Percentiles rank a stretch among this genome's conserved stretches.
phyloP scores from a whole-genome alignment of 2,329 filamentous ascomycete species.

The Alternaria ethzedia region DNA sequence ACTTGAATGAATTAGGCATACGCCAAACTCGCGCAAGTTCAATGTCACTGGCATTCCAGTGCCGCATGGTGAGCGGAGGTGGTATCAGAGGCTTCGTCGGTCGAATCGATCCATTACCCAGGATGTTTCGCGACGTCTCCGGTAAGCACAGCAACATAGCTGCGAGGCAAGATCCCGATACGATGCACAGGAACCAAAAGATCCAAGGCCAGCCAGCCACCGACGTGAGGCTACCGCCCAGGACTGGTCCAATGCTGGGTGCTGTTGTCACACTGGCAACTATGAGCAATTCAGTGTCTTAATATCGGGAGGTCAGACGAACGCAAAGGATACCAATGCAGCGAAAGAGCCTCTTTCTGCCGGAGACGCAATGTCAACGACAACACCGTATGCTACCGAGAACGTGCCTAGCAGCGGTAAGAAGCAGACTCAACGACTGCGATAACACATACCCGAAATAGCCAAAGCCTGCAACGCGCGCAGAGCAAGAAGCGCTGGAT shows the following conservation, averaged over 20 bases:
- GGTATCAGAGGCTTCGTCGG: neutral
- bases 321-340: neutral
- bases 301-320: neutral
- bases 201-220: neutral
- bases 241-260: neutral
- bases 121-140: neutral
- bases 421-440: neutral
- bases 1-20: neutral
- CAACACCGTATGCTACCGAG: neutral
- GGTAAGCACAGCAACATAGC: neutral
- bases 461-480: neutral
- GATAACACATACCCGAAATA: neutral
- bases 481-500: neutral
- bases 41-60: neutral
- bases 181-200: neutral
- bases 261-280: neutral
- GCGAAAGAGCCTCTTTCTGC: neutral
- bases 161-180: neutral
- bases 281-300: neutral
- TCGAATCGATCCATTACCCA: neutral
- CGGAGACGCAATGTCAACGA: neutral
- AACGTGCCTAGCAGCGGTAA: neutral
- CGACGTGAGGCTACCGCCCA: neutral
- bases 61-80: neutral
- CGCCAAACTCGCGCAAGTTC: neutral